These are phyloP conservation scores for Euptelea pleiosperma DNA, from an alignment of 164 flowering plant species.

Conservation along the genomic window DNA sequence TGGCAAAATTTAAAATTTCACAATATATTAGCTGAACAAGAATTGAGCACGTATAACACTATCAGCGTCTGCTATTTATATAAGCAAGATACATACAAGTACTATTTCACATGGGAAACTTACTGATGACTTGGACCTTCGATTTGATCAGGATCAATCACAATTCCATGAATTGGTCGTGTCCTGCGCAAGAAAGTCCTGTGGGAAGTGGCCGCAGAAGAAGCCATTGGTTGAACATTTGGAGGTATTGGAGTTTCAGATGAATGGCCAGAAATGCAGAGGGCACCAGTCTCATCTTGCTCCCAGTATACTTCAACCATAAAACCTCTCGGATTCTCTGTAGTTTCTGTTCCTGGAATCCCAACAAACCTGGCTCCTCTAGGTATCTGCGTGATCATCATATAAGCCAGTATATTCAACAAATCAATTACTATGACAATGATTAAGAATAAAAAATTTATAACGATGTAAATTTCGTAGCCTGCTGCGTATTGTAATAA, in stretches of 20 bases:
- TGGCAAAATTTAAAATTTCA: background rate
- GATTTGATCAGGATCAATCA: conserved; percentile 47
- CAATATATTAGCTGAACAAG: background rate
- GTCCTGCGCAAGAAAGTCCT: conserved; percentile 20
- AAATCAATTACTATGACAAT: background rate
- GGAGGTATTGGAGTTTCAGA: conserved; percentile 60
- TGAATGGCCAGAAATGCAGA: conserved; percentile 84
- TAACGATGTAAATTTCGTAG: no score
- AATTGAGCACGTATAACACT: background rate
- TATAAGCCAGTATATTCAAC: background rate
- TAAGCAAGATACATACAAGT: background rate
- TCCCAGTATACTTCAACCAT: conserved; percentile 95
- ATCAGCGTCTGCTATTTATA: background rate
- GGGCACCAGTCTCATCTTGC: conserved; percentile 74
- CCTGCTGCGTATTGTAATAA: background rate
- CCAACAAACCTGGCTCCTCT: conserved; percentile 78
- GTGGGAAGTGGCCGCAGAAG: conserved; percentile 18
- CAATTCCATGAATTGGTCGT: conserved; percentile 45
- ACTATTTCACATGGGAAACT: background rate
- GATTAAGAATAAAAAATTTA: background rate
- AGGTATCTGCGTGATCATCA: conserved; percentile 55
- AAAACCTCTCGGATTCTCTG: conserved; percentile 63
- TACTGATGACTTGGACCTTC: conserved; percentile 8
- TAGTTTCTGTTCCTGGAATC: conserved; percentile 71
- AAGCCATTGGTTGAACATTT: conserved; percentile 25